Evolutionary conservation across 192 early-diverging fungal genomes (phyloP).

Genomic region (Backusella sp.): DNA sequence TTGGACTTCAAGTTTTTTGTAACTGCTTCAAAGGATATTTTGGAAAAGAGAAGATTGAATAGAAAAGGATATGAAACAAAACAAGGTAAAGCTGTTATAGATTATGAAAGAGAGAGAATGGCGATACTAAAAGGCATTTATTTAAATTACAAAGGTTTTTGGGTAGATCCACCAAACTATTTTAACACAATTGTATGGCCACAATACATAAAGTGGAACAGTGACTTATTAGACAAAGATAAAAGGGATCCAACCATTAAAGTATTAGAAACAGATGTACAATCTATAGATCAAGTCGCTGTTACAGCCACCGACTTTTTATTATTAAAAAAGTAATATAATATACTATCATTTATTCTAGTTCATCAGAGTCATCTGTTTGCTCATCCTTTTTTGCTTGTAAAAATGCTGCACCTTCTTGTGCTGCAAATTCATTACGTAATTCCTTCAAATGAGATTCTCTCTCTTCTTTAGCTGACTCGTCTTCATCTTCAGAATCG

Average conservation of each 20-base stretch:
- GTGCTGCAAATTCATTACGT: constrained; percentile 28
- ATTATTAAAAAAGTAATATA: not conserved
- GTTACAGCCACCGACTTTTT: constrained; percentile 1
- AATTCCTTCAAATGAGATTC: constrained; percentile 19
- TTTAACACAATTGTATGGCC: constrained; percentile 75
- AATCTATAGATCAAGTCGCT: not conserved
- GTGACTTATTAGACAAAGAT: constrained; percentile 32
- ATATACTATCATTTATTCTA: not conserved
- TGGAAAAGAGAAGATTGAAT: constrained; percentile 65
- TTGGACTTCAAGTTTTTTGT: constrained; percentile 62
- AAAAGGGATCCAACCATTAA: not conserved
- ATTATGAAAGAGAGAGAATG: no score
- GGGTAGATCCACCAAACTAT: constrained; percentile 74
- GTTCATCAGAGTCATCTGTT: not conserved
- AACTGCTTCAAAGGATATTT: constrained; percentile 52
- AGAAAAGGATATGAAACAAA: constrained; percentile 69
- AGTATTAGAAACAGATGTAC: not conserved
- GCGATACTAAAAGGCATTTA: not conserved
- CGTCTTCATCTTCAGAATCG: constrained; percentile 30
- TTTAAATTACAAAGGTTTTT: constrained; percentile 40
- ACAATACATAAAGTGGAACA: constrained; percentile 52
- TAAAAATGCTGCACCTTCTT: constrained; percentile 32
- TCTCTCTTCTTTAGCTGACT: not conserved
- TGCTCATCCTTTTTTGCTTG: constrained; percentile 20
- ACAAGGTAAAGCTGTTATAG: constrained; percentile 51